phyloP scores from a whole-genome alignment of 2,329 filamentous ascomycete genomes.

The Emmonsiellopsis sp. region DNA sequence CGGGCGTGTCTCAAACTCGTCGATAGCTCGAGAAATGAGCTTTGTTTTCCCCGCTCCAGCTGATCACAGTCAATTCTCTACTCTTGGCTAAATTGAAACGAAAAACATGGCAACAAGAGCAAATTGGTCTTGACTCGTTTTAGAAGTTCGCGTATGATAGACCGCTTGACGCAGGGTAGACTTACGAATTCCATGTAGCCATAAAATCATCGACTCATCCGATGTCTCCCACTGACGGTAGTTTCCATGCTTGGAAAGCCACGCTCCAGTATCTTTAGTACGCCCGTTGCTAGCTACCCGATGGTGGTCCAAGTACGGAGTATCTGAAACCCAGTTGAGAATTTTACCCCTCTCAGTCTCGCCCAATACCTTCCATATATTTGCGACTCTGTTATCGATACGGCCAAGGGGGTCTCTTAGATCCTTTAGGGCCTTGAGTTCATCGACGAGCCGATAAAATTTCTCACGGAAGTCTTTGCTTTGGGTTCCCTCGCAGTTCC shows the following conservation, averaged over 20 bases:
- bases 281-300: slow-evolving; percentile 7
- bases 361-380: slow-evolving; percentile 4
- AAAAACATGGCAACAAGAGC: neutral
- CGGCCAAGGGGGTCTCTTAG: neutral
- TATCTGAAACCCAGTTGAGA: slow-evolving; percentile 18
- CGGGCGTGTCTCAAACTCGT: neutral
- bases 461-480: neutral
- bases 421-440: neutral
- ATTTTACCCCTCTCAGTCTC: slow-evolving; percentile 10
- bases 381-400: neutral
- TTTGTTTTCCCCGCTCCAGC: slow-evolving; percentile 11
- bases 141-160: neutral
- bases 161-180: neutral
- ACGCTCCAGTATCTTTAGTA: slow-evolving; percentile 11
- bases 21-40: slow-evolving; percentile 8
- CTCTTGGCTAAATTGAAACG: neutral
- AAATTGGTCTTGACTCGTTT: too few relatives aligned
- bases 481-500: slow-evolving; percentile 5
- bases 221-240: slow-evolving; percentile 13
- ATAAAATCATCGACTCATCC: slow-evolving; percentile 13
- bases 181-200: slow-evolving; percentile 17
- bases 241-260: slow-evolving; percentile 11
- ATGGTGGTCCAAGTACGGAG: slow-evolving; percentile 14
- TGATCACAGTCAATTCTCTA: neutral
- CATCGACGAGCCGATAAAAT: neutral